Conservation (phyloP, 495 filamentous ascomycete species). For the Niebla homalea region DNA sequence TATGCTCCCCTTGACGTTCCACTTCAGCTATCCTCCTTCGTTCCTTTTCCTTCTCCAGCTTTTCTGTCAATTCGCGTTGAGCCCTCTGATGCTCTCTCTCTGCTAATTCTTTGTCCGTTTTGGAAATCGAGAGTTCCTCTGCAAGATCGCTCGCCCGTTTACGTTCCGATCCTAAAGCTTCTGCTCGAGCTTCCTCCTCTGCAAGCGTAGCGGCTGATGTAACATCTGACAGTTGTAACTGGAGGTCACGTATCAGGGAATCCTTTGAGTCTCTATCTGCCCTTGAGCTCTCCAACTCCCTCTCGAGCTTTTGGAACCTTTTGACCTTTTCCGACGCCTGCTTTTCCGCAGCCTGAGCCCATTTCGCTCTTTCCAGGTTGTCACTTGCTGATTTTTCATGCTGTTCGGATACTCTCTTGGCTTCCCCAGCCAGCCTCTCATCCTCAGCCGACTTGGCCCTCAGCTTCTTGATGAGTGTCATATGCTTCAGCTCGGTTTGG, state of each 20-base stretch:
- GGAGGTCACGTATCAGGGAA: constrained; percentile 54
- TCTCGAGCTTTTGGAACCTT: constrained; percentile 50
- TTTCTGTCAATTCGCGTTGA: constrained; percentile 53
- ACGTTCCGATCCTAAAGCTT: constrained; percentile 58
- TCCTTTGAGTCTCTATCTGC: constrained; percentile 54
- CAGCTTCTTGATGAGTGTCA: constrained; percentile 72
- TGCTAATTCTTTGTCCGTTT: constrained; percentile 63
- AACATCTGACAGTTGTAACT: constrained; percentile 54
- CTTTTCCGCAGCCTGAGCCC: constrained; percentile 56
- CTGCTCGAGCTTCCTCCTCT: constrained; percentile 51
- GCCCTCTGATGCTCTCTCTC: constrained; percentile 59
- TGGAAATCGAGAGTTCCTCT: constrained; percentile 54
- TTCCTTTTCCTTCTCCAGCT: constrained; percentile 62
- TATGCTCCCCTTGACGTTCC: constrained; percentile 72
- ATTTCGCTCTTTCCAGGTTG: constrained; percentile 44
- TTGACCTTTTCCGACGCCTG: constrained; percentile 49
- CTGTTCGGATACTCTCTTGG: constrained; percentile 49
- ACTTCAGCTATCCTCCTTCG: constrained; percentile 54
- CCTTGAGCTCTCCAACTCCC: constrained; percentile 55
- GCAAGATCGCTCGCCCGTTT: constrained; percentile 52
- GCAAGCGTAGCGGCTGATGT: constrained; percentile 51
- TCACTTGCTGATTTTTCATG: constrained; percentile 47
- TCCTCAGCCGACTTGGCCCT: constrained; percentile 45
- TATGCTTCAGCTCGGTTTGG: constrained; percentile 69
- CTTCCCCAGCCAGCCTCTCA: constrained; percentile 49